Percentiles rank a stretch among this genome's conserved stretches.
Evolutionary conservation across 2,329 filamentous ascomycete genomes (phyloP).

Genomic region (Arthrobotrys sinensis): DNA sequence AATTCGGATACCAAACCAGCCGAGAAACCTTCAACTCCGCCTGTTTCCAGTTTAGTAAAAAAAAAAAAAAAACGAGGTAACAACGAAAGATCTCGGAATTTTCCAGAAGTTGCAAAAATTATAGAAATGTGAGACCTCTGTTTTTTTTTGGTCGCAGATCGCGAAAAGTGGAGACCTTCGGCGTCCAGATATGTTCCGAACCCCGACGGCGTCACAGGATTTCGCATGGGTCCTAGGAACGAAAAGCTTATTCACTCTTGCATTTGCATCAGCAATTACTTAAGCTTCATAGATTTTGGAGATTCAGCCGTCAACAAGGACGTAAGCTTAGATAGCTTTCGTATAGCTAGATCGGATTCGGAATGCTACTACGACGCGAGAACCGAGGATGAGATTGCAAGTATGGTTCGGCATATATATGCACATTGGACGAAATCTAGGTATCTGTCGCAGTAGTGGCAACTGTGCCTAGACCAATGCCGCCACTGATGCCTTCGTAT

Average conservation of each 20-base stretch:
- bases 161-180: neutral
- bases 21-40: neutral
- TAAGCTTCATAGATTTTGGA: neutral
- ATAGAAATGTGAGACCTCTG: neutral
- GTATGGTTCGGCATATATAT: too few species aligned
- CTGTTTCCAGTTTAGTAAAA: neutral
- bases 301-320: slow-evolving; percentile 11
- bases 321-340: neutral
- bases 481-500: too few species aligned
- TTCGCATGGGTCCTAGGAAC: neutral
- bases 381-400: neutral
- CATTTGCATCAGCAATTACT: slow-evolving; percentile 7
- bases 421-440: too few species aligned
- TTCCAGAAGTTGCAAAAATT: neutral
- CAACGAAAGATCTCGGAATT: too few species aligned
- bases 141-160: neutral
- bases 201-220: slow-evolving; percentile 19
- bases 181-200: slow-evolving; percentile 17
- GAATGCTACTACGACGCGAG: neutral
- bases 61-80: too few species aligned
- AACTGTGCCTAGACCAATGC: too few species aligned
- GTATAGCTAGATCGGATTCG: neutral
- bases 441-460: too few species aligned
- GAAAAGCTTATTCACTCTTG: neutral
- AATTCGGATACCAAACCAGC: neutral